Evolutionary conservation across 768 basidiomycete species (phyloP).

Genomic region (Tremella mesenterica): DNA sequence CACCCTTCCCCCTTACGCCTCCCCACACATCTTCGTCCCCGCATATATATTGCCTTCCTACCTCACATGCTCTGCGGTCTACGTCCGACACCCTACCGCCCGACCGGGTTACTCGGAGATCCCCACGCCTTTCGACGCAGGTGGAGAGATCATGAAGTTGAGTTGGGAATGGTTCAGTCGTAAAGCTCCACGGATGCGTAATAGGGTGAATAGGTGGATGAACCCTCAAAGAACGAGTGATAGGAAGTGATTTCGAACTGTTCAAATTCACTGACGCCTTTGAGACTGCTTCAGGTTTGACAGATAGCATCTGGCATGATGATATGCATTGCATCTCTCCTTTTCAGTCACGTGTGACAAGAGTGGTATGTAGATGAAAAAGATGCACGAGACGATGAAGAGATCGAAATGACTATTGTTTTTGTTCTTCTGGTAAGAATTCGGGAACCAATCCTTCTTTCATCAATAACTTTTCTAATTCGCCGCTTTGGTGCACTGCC

Average conservation of each 20-base stretch:
- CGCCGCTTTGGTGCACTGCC: conserved; percentile 91
- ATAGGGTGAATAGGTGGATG: conserved; percentile 1
- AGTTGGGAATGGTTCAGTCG: conserved; percentile 83
- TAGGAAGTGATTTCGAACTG: no score
- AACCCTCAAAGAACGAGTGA: conserved; percentile 5
- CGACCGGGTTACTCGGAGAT: conserved; percentile 87
- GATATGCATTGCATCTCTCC: no score
- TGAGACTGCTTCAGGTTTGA: no score
- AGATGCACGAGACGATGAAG: conserved; percentile 5
- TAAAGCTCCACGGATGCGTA: conserved; percentile 30
- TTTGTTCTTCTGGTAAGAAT: conserved; percentile 41
- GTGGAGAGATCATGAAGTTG: conserved; percentile 80
- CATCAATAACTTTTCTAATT: conserved; percentile 71
- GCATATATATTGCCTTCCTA: conserved; percentile 81
- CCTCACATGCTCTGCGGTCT: conserved; percentile 79
- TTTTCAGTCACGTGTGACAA: no score
- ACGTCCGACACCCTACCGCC: conserved; percentile 91
- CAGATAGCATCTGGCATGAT: no score
- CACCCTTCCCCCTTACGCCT: conserved; percentile 73
- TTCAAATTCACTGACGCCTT: no score
- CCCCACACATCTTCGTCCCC: conserved; percentile 88
- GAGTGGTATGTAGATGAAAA: neutral
- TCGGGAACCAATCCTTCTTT: conserved; percentile 61
- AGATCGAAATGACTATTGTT: conserved; percentile 1
- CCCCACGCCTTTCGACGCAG: conserved; percentile 89